phyloP scores from a whole-genome alignment of 306 rosid species.

The Alnus glutinosa region DNA sequence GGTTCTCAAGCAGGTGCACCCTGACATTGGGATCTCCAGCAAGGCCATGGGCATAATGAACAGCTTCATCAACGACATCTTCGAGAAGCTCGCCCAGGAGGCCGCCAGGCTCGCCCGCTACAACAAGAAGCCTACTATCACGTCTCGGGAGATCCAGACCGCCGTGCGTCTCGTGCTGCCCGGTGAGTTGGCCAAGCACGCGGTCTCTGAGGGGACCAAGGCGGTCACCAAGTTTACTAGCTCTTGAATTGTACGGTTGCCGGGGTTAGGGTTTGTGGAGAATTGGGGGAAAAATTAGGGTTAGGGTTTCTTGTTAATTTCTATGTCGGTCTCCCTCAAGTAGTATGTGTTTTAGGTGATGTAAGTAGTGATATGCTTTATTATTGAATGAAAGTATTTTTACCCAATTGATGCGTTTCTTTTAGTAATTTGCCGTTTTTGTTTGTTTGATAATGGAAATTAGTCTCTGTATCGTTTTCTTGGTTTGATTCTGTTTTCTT shows the following conservation, averaged over 20 bases:
- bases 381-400: neutral
- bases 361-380: conserved; percentile 10
- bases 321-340: neutral
- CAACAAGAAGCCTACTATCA: conserved; percentile 73
- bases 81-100: conserved; percentile 84
- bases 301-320: neutral
- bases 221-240: conserved; percentile 75
- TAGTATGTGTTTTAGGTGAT: neutral
- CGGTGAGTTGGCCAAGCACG: conserved; percentile 80
- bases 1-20: conserved; percentile 82
- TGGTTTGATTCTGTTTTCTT: too few relatives aligned
- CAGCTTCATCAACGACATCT: conserved; percentile 74
- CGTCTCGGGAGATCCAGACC: conserved; percentile 77
- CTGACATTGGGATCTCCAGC: conserved; percentile 77
- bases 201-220: conserved; percentile 79
- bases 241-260: conserved; percentile 26
- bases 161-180: conserved; percentile 77
- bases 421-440: too few relatives aligned
- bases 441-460: too few relatives aligned
- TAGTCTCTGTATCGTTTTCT: too few relatives aligned
- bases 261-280: neutral
- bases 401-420: neutral
- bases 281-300: neutral
- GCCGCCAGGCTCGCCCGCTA: conserved; percentile 60
- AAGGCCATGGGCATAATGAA: conserved; percentile 92